Conservation (phyloP, 805 yeast genomes). For the Pichia scutulata region DNA sequence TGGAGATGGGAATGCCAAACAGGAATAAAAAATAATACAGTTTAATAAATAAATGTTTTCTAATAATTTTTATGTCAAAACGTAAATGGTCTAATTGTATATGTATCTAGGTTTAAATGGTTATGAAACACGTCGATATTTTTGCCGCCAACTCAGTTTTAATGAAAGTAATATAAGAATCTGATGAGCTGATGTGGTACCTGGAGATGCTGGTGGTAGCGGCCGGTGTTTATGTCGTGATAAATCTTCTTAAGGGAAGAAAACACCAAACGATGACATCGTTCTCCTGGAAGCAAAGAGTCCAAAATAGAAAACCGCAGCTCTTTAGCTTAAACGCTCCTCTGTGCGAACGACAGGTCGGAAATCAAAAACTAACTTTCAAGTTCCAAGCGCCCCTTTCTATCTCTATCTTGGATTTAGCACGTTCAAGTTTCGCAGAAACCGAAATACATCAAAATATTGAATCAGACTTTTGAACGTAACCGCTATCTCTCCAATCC, state of each 20-base stretch:
- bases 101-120: not conserved
- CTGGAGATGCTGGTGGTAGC: not conserved
- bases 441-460: too few relatives aligned
- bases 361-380: too few relatives aligned
- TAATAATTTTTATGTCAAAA: not conserved
- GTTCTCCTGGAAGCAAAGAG: not conserved
- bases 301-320: not conserved
- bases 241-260: not conserved
- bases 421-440: too few relatives aligned
- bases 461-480: not conserved
- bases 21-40: not conserved
- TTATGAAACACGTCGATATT: not conserved
- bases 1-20: not conserved
- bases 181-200: not conserved
- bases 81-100: not conserved
- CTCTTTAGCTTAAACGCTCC: too few relatives aligned
- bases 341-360: too few relatives aligned
- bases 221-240: not conserved
- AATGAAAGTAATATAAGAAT: not conserved
- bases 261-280: not conserved
- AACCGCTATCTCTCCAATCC: constrained; percentile 18
- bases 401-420: too few relatives aligned
- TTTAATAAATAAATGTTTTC: not conserved
- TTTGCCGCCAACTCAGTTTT: not conserved
- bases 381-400: too few relatives aligned